Evolutionary conservation across 75 land plant species (phyloP).

Genomic region (Ceratopteris richardii): DNA sequence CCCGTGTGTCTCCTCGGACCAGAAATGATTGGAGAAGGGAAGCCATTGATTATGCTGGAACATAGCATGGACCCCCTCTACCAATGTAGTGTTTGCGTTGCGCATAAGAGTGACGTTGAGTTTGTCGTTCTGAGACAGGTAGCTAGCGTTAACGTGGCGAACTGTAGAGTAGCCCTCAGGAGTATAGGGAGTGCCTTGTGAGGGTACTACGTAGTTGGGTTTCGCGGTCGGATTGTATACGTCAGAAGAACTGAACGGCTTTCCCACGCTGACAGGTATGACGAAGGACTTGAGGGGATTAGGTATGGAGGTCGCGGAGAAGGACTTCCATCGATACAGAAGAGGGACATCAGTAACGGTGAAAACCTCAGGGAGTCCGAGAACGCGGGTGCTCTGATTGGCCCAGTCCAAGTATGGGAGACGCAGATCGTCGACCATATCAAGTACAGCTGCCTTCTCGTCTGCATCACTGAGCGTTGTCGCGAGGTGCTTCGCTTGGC

Average conservation of each 20-base stretch:
- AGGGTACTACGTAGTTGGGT: slow-evolving; percentile 2
- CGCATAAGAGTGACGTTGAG: slow-evolving; percentile 2
- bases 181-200: neutral
- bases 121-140: slow-evolving; percentile 2
- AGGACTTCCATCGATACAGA: slow-evolving; percentile 2
- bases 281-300: slow-evolving; percentile 3
- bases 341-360: neutral
- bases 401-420: slow-evolving; percentile 8
- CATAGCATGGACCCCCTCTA: neutral
- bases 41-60: neutral
- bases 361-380: slow-evolving; percentile 4
- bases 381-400: neutral
- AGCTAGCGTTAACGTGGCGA: neutral
- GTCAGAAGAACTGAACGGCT: neutral
- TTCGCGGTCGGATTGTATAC: slow-evolving; percentile 3
- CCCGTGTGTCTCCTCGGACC: neutral
- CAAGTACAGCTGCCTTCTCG: neutral
- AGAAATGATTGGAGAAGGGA: slow-evolving; percentile 5
- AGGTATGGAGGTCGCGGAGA: neutral
- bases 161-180: slow-evolving; percentile 4
- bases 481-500: neutral
- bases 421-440: neutral
- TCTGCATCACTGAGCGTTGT: neutral
- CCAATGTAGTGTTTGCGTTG: neutral
- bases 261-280: neutral